A percentile compares a stretch with the other conserved stretches of the same genome.
These are phyloP conservation scores for Boletus coccyginus DNA, from an alignment of 768 basidiomycete genomes.

Conservation along the genomic window DNA sequence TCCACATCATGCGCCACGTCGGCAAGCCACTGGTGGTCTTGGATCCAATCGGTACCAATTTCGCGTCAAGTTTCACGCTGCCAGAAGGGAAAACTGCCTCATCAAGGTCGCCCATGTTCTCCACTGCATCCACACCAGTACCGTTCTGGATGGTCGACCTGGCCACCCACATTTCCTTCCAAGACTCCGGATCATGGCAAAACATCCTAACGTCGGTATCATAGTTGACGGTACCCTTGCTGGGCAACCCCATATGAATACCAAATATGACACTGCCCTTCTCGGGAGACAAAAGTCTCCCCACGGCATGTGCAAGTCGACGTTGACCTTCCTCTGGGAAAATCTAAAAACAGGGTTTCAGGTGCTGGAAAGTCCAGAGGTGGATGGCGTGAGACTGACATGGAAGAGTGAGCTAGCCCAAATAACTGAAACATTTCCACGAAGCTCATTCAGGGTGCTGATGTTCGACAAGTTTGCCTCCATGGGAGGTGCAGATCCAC, in stretches of 20 bases:
- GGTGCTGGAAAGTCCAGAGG: conserved; percentile 19
- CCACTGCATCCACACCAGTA: neutral
- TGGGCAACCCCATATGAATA: conserved; percentile 18
- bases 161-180: conserved; percentile 27
- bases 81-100: conserved; percentile 28
- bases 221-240: conserved; percentile 4
- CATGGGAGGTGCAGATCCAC: conserved; percentile 14
- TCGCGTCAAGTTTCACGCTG: conserved; percentile 29
- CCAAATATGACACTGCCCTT: conserved; percentile 33
- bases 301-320: conserved; percentile 24
- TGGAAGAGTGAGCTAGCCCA: conserved; percentile 50
- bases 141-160: neutral
- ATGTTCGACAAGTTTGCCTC: conserved; percentile 31
- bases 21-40: neutral
- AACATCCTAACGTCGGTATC: conserved; percentile 13
- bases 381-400: conserved; percentile 7
- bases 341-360: conserved; percentile 25
- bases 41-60: conserved; percentile 13
- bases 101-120: neutral
- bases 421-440: conserved; percentile 46
- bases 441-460: conserved; percentile 43
- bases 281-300: conserved; percentile 25
- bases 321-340: conserved; percentile 27
- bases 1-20: conserved; percentile 17
- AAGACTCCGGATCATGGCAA: conserved; percentile 27